Conservation (phyloP, 164 flowering plant species). For the Magnolia sinica region DNA sequence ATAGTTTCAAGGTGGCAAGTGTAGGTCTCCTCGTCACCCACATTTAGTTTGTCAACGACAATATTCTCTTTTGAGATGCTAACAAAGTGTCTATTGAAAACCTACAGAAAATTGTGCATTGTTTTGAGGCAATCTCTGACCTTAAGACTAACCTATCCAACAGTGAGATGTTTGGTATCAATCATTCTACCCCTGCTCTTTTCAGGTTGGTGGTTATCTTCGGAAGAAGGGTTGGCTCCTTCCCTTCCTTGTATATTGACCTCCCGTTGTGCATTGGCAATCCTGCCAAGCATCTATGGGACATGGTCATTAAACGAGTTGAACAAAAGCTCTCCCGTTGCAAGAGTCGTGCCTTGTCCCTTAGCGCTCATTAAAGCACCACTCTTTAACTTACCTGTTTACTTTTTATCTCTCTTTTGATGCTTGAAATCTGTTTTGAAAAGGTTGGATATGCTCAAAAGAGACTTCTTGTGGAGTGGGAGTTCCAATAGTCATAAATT, state of each 20-base stretch:
- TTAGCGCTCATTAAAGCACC: background rate
- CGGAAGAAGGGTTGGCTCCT: background rate
- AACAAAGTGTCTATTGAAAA: background rate
- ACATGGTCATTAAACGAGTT: background rate
- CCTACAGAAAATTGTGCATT: background rate
- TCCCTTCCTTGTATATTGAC: background rate
- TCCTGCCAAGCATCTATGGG: background rate
- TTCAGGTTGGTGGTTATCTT: background rate
- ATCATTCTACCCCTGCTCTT: background rate
- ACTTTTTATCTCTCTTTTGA: background rate
- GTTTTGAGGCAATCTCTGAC: background rate
- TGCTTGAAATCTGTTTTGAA: background rate
- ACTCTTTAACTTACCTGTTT: background rate
- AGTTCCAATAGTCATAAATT: too few species aligned
- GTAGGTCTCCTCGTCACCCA: background rate
- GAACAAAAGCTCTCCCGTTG: background rate
- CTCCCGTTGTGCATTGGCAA: background rate
- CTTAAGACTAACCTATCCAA: background rate
- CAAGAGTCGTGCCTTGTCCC: background rate
- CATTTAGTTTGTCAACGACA: background rate
- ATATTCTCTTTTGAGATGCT: background rate
- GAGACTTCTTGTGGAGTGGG: background rate
- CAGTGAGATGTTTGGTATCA: background rate
- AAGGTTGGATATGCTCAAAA: background rate
- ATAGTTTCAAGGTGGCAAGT: background rate